phyloP scores from a whole-genome alignment of 495 filamentous ascomycete species.

The Mytilinidion resinicola region DNA sequence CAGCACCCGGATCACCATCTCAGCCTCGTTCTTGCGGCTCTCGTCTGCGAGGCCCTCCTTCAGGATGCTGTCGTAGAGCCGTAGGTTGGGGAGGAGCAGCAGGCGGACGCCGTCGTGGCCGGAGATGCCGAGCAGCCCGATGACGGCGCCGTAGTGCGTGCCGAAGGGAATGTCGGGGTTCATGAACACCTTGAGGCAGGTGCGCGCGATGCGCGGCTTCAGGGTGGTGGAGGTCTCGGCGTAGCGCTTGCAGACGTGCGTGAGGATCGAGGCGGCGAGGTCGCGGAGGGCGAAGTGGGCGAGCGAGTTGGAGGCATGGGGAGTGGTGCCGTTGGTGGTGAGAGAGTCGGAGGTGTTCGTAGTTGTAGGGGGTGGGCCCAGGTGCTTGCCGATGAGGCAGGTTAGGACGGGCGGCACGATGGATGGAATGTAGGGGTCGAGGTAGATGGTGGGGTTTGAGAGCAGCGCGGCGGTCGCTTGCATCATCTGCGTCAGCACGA shows the following conservation, averaged over 20 bases:
- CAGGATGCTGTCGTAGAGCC: slow-evolving; percentile 65
- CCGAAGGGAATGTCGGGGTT: slow-evolving; percentile 72
- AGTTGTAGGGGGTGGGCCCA: slow-evolving; percentile 40
- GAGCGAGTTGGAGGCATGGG: slow-evolving; percentile 34
- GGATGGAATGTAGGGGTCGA: slow-evolving; percentile 83
- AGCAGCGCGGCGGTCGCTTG: slow-evolving; percentile 76
- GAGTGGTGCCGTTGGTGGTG: slow-evolving; percentile 36
- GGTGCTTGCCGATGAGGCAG: slow-evolving; percentile 78
- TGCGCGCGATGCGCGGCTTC: slow-evolving; percentile 80
- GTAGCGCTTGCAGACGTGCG: slow-evolving; percentile 67
- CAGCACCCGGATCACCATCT: slow-evolving; percentile 31
- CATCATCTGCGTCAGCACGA: slow-evolving; percentile 84
- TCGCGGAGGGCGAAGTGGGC: slow-evolving; percentile 80
- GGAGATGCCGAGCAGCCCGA: slow-evolving; percentile 66
- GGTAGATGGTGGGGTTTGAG: slow-evolving; percentile 71
- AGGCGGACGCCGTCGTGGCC: slow-evolving; percentile 72
- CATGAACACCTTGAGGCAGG: slow-evolving; percentile 83
- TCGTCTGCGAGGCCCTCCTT: slow-evolving; percentile 47
- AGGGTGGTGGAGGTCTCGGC: slow-evolving; percentile 65
- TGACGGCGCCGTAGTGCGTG: slow-evolving; percentile 81
- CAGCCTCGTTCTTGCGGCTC: slow-evolving; percentile 29
- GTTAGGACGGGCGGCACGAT: slow-evolving; percentile 86
- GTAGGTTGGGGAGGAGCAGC: slow-evolving; percentile 74
- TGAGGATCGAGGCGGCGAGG: slow-evolving; percentile 71
- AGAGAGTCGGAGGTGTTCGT: slow-evolving; percentile 18